A percentile compares a stretch with the other conserved stretches of the same genome.
phyloP scores from a whole-genome alignment of 148 eudicot species.

The Pharnaceum exiguum region DNA sequence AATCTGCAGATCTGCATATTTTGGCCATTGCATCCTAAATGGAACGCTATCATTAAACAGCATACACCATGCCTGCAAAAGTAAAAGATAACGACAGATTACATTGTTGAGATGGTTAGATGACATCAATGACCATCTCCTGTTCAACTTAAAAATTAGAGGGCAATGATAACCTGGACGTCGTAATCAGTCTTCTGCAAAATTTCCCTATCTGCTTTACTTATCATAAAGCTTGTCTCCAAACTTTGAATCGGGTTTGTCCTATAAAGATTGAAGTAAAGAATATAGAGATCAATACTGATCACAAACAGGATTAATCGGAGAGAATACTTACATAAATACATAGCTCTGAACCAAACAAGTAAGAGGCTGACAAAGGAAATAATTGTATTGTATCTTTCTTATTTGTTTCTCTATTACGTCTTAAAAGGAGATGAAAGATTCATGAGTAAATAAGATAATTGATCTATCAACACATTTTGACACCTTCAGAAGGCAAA shows the following conservation, averaged over 20 bases:
- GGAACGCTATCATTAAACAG: constrained; percentile 85
- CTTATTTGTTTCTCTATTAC: too few relatives aligned
- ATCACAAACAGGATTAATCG: background rate
- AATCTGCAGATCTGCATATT: constrained; percentile 72
- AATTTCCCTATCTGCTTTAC: constrained; percentile 56
- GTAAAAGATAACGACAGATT: constrained; percentile 1
- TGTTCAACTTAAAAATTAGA: background rate
- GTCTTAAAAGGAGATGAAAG: too few relatives aligned
- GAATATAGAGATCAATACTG: background rate
- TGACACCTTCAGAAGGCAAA: too few relatives aligned
- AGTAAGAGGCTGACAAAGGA: too few relatives aligned
- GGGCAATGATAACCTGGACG: constrained; percentile 58
- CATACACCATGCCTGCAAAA: constrained; percentile 85
- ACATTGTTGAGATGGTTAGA: background rate
- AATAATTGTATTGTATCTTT: too few relatives aligned
- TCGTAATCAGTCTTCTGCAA: constrained; percentile 61
- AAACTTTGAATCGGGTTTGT: constrained; percentile 58
- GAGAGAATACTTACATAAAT: background rate
- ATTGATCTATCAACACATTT: too few relatives aligned
- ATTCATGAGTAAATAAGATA: too few relatives aligned
- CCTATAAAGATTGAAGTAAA: constrained; percentile 34
- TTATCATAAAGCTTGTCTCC: constrained; percentile 63
- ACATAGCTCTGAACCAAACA: background rate
- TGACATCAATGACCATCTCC: background rate
- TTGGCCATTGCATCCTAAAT: constrained; percentile 97